Evolutionary conservation across 148 eudicot genomes (phyloP), one percentile per base, ranked within the genome.

Genomic region (Spergularia bocconei): DNA sequence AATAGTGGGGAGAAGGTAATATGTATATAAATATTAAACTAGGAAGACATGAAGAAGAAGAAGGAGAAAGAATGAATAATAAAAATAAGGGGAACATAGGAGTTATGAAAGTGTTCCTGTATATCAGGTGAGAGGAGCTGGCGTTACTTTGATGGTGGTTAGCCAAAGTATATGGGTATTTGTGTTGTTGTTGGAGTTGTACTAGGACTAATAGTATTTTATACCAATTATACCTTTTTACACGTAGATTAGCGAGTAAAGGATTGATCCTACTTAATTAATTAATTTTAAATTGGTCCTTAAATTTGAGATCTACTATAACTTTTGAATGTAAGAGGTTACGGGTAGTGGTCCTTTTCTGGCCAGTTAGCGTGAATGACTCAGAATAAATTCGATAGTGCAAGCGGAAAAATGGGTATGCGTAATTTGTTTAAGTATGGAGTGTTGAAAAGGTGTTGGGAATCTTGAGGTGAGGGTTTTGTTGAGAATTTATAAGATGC

Each of bases 51-150:
- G 55, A 20, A 67, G 33, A 63, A 14, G 36, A 67, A 67, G 6
- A 15, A 23, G 21, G 36, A 67, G 12, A 48, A 19, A 33, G 3
- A 19, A 58, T 33, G n/a, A 62, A 44, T 29, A 9, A 44, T 44
- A 44, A 6, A 39, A 2, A 44, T 6, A 11, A 67, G 44, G 55
- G 19, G 50, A 58, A 63, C 19, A 62, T 63, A 51, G 13, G 73
- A 70, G 72, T 75, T 41, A 54, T 48, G 64, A 67, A 75, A 75
- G 78, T 66, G 44, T 75, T 75, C 78, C 78, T 66, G 65, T 41
- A 67, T 67, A 75, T 75, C 70, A 75, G 78, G 72, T 75, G 77
- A 63, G 70, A 38, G 54, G 39, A 6, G 44, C 55, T 55, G 78
- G 72, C 78, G 72, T 75, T 75, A 21, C 66, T 62, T 51, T 64